Base-by-base conservation (phyloP, 1,139 yeast genomes). In the Candida freyschussii region DNA sequence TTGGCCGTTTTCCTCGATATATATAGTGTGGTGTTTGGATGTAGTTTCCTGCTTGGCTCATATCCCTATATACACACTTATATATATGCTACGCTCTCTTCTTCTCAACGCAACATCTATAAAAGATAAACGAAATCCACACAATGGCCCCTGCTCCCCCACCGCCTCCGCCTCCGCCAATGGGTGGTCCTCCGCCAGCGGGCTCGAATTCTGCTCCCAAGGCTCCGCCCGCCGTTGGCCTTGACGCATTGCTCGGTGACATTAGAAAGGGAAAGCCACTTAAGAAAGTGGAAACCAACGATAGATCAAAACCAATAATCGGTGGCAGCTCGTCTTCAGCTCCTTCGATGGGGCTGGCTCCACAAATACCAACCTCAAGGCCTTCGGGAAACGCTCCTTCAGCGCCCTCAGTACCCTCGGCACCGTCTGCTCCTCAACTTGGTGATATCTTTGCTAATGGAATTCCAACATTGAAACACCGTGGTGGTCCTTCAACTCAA, bases 401-500 rank as follows among this genome's bases (percentile, higher is more conserved):
- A 5, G 38, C 45, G 5, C 36, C 48, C 8, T 27, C 44, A 5
- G 44, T 46, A 13, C 49, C 55, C 12, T 52, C 62, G 9, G 56
- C 54, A 6, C 55, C 63, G 7, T 58, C 59, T 9, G 67, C 58
- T 8, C 72, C 71, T 1, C 64, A 65, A 38, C 59, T 85, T 42
- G 94, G 89, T 15, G 91, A 82, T 37, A 70, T 85, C 12, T 78
- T 85, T 56, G 93, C 95, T 7, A 87, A 85, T 9, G 95, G 95
- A 2, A 70, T 86, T 56, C 95, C 96, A 7, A 84, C 82, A 50
- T 63, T 86, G 45, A 76, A 73, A 47, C 78, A 77, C 41, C 69
- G 70, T 24, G 64, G 62, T 17, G 72, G 69, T n/a, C 55, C 70
- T 2, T 59, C 68, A 0, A 44, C 52, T 3, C 45, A 46, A 4